Base-by-base conservation (phyloP, 2,329 filamentous ascomycete species). In the Sordariomycetes sp. region DNA sequence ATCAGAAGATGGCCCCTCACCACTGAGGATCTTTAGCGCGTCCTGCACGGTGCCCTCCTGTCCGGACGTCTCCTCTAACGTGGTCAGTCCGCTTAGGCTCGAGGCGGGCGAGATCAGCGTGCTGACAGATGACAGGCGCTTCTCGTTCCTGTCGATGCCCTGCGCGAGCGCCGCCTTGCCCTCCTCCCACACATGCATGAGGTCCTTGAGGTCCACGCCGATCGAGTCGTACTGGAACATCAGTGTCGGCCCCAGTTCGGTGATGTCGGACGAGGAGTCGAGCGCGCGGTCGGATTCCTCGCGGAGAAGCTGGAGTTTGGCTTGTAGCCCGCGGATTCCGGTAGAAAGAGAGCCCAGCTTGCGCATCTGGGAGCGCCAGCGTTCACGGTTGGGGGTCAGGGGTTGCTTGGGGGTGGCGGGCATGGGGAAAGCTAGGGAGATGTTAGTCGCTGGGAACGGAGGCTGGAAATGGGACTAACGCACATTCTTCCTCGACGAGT, bases 161-260 rank as follows among this genome's bases (percentile, higher is more conserved):
- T 85, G 83, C 53, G 90, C 85, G 57, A 99, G 76, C 6, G 90
- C 86, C n/a, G 86, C 82, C 70, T 89, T 93, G 55, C 93, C 94
- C 57, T 87, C 82, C 65, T 95, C 90, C 92, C 92, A 96, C 62
- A 90, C 88, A 62, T 88, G 80, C 71, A 92, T 84, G 55, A 96
- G 75, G 51, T 86, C 82, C 68, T 87, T 87, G 52, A 99, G 79
- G 67, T 99, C 94, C 28, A 86, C 79, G 2, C 94, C 94, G 62
- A 99, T 95, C 4, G 91, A 93, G 59, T 99, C 94, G 70, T 97
- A 99, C 67, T 97, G 94, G 24, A 85, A 75, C 79, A 96, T 86
- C 46, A 97, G 79, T 61, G 85, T 86, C 0, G 86, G 81, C 0
- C 89, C 90, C 18, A 96, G 80, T 63, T 96, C 89, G 3, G 84